phyloP scores from a whole-genome alignment of 2,329 filamentous ascomycete genomes.

The Hymenotorrendiella dingleyae region DNA sequence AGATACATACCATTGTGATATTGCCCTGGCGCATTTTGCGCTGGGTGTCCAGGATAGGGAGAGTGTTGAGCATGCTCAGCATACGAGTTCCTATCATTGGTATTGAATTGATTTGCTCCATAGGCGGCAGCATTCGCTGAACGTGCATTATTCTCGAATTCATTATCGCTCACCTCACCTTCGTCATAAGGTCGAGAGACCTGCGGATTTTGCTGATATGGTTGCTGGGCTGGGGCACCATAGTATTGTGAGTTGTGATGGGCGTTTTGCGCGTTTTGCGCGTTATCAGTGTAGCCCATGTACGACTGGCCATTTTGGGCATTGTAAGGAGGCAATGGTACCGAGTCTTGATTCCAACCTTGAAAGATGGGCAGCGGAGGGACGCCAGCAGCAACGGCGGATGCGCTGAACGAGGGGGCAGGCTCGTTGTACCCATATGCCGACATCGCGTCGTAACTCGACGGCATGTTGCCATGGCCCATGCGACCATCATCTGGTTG shows the following conservation, averaged over 20 bases:
- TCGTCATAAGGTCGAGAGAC: slow-evolving; percentile 48
- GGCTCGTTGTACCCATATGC: slow-evolving; percentile 27
- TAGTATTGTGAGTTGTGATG: slow-evolving; percentile 20
- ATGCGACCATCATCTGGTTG: slow-evolving; percentile 19
- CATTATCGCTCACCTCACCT: slow-evolving; percentile 69
- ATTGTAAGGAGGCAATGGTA: slow-evolving; percentile 21
- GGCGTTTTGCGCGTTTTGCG: slow-evolving; percentile 6
- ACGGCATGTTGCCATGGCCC: slow-evolving; percentile 18
- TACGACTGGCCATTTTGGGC: slow-evolving; percentile 14
- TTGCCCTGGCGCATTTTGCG: slow-evolving; percentile 15
- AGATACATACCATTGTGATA: slow-evolving; percentile 17
- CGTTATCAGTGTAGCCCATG: slow-evolving; percentile 10
- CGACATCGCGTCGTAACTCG: slow-evolving; percentile 22
- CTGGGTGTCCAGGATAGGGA: slow-evolving; percentile 16
- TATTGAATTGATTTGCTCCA: slow-evolving; percentile 27
- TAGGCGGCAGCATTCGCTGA: slow-evolving; percentile 12
- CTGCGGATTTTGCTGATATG: slow-evolving; percentile 19
- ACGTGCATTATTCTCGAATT: slow-evolving; percentile 45
- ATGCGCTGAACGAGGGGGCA: slow-evolving; percentile 23
- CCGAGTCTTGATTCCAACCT: slow-evolving; percentile 28
- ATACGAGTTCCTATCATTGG: slow-evolving; percentile 20
- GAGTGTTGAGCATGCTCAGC: slow-evolving; percentile 20
- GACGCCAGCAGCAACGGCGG: slow-evolving; percentile 21
- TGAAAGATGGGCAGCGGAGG: slow-evolving; percentile 28
- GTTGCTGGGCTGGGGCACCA: slow-evolving; percentile 12